Conservation (phyloP, 1,139 yeast genomes). For the Groenewaldozyma auringiensis region DNA sequence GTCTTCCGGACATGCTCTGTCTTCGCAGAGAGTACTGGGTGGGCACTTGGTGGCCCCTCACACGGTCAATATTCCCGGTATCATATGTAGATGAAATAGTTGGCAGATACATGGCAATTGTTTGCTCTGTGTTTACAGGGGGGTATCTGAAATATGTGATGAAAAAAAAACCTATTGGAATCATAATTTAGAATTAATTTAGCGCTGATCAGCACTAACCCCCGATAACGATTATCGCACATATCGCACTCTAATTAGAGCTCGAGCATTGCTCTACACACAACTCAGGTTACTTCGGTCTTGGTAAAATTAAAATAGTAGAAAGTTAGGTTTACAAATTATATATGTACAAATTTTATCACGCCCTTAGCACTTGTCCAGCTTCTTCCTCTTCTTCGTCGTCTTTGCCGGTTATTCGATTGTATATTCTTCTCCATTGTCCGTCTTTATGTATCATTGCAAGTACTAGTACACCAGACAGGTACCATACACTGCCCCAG, state of each 20-base stretch:
- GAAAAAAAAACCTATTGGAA: too few relatives aligned
- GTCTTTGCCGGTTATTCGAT: background rate
- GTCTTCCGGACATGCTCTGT: background rate
- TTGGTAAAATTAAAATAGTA: too few relatives aligned
- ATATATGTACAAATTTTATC: background rate
- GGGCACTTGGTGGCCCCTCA: background rate
- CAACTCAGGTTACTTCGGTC: too few relatives aligned
- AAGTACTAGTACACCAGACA: constrained; percentile 79
- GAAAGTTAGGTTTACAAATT: background rate
- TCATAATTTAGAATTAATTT: too few relatives aligned
- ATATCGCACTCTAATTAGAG: too few relatives aligned
- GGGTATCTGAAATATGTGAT: too few relatives aligned
- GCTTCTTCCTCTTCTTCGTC: background rate
- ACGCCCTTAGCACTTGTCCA: too few relatives aligned
- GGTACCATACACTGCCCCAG: constrained; percentile 92
- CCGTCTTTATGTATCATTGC: constrained; percentile 96
- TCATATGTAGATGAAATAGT: background rate
- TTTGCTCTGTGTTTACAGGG: background rate
- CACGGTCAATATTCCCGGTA: background rate
- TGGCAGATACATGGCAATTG: constrained; percentile 1
- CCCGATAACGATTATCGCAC: too few relatives aligned
- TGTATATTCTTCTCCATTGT: constrained; percentile 66
- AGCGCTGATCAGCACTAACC: too few relatives aligned
- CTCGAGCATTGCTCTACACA: too few relatives aligned
- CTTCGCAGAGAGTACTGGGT: background rate